Conservation (phyloP, 495 filamentous ascomycete species). For the Symbiotaphrina buchneri region DNA sequence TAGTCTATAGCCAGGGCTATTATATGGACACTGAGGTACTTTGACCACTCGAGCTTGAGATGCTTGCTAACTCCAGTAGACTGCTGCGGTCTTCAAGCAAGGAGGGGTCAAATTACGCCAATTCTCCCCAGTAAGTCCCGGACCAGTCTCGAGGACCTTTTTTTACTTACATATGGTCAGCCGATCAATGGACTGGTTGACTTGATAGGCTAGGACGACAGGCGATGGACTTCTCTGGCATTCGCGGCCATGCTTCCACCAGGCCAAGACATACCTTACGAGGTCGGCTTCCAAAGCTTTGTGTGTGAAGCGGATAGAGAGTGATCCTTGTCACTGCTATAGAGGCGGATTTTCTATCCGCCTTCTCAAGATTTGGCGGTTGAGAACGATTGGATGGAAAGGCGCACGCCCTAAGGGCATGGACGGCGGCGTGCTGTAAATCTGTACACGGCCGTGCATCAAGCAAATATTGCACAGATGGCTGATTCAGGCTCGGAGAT, state of each 20-base stretch:
- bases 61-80: not conserved
- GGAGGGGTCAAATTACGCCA: slow-evolving; percentile 2
- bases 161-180: not conserved
- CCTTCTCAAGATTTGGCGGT: too few species aligned
- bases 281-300: not conserved
- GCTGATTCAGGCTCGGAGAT: too few species aligned
- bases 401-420: too few species aligned
- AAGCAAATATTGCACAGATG: too few species aligned
- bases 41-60: too few species aligned
- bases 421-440: too few species aligned
- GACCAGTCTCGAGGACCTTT: not conserved
- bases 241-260: too few species aligned
- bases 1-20: slow-evolving; percentile 83
- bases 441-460: too few species aligned
- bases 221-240: too few species aligned
- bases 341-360: not conserved
- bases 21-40: slow-evolving; percentile 66
- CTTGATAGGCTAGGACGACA: too few species aligned
- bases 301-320: not conserved
- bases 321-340: not conserved
- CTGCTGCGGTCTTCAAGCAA: slow-evolving; percentile 1
- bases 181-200: not conserved
- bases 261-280: not conserved
- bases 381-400: too few species aligned
- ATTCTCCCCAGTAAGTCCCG: slow-evolving; percentile 3